Evolutionary conservation across 148 eudicot species (phyloP), one percentile per base, ranked within the genome.

Genomic region (Rhododendron henanense): DNA sequence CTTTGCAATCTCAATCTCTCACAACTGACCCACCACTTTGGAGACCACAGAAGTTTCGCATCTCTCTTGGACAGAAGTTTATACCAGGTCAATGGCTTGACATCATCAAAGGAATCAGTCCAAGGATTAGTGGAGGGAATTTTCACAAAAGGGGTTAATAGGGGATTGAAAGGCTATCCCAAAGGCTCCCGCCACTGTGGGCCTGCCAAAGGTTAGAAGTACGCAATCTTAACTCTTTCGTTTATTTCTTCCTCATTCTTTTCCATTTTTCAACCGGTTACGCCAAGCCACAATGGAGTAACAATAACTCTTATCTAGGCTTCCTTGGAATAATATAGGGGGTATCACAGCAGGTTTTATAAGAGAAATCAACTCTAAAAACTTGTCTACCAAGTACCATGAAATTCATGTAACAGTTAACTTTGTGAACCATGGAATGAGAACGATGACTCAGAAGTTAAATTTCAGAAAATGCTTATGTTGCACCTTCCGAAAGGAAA

Each of bases 401-500:
- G 19, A 45, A 63, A 67, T 83, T 45, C 78, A 45, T 50, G 31
- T 5, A 69, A 65, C 39, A 37, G 14, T 47, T 14, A 45, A 67
- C 23, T 73, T 74, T 9, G 6, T 23, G 75, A 28, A 48, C 13
- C 48, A 55, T 28, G 59, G 79, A 44, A 84, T 5, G 67, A 78
- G 65, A 48, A 76, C 48, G n/a, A 85, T 57, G 47, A 23, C 23
- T 37, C 15, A 14, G 18, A 74, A 71, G 0, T 39, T 69, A 67
- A 84, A 39, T 45, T 19, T 76, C 39, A 85, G 57, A 79, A 55
- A 82, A 84, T 87, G 87, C 91, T 90, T 89, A 87, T 88, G 84
- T 87, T 86, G 89, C 91, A 97, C 99, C 99, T 97, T 93, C 99
- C 99, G 92, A 92, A 97, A 86, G 99, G 98, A 90, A 93, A 95